These are phyloP conservation scores for Willaertia magna DNA, from an alignment of 208 protist species.

Conservation along the genomic window DNA sequence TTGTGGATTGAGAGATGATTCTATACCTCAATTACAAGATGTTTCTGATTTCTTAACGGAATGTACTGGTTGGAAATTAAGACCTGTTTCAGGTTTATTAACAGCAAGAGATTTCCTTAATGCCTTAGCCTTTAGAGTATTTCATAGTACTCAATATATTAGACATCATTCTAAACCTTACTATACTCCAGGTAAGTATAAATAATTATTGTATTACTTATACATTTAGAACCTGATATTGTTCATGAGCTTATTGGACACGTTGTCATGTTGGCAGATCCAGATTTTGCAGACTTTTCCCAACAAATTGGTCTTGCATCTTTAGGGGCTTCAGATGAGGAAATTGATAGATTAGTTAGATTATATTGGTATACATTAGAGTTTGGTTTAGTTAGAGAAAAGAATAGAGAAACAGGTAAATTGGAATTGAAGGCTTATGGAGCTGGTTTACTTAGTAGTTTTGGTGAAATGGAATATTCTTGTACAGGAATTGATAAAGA, in stretches of 20 bases:
- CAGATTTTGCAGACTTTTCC: constrained; percentile 84
- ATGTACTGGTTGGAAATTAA: constrained; percentile 71
- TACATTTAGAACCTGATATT: constrained; percentile 86
- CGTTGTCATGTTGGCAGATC: constrained; percentile 81
- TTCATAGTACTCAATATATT: constrained; percentile 92
- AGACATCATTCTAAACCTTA: constrained; percentile 76
- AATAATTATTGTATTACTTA: too few species aligned
- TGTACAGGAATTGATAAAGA: constrained; percentile 7
- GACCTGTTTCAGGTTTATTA: constrained; percentile 79
- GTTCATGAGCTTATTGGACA: constrained; percentile 88
- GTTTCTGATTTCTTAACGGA: not conserved
- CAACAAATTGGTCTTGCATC: constrained; percentile 90
- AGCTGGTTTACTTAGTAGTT: constrained; percentile 79
- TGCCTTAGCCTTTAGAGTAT: constrained; percentile 81
- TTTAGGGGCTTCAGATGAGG: constrained; percentile 77
- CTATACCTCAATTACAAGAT: constrained; percentile 75
- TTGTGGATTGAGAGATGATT: constrained; percentile 65
- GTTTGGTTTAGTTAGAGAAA: constrained; percentile 75
- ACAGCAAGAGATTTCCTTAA: constrained; percentile 85
- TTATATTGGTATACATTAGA: constrained; percentile 90
- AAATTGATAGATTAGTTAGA: constrained; percentile 73
- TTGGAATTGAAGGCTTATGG: constrained; percentile 67
- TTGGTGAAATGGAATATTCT: constrained; percentile 70
- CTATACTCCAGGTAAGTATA: too few species aligned
- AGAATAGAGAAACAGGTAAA: too few species aligned